phyloP scores from a whole-genome alignment of 2,329 filamentous ascomycete species.

The Neonectria punicea region DNA sequence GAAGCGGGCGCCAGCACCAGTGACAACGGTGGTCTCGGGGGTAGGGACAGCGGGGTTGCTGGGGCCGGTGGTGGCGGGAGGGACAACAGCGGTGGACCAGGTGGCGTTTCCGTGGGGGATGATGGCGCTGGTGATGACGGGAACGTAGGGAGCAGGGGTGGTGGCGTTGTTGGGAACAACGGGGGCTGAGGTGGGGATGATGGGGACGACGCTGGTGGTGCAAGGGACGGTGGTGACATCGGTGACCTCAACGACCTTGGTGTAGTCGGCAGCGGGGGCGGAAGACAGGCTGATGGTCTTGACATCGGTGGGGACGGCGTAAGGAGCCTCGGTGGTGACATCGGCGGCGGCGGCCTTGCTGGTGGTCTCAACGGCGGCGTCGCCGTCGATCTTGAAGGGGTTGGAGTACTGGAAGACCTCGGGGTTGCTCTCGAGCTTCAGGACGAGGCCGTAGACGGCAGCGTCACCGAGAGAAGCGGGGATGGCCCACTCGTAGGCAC shows the following conservation, averaged over 20 bases:
- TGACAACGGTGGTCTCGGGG: slow-evolving; percentile 17
- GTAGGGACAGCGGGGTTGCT: slow-evolving; percentile 18
- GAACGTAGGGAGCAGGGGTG: slow-evolving; percentile 16
- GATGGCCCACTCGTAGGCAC: slow-evolving; percentile 63
- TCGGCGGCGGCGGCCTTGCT: slow-evolving; percentile 33
- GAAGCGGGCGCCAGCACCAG: slow-evolving; percentile 44
- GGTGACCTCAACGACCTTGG: slow-evolving; percentile 37
- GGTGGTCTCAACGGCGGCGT: slow-evolving; percentile 32
- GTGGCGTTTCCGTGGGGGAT: slow-evolving; percentile 8
- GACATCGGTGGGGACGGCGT: slow-evolving; percentile 40
- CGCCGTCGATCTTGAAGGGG: slow-evolving; percentile 65
- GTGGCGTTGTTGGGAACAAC: background rate
- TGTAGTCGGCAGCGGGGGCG: slow-evolving; percentile 29
- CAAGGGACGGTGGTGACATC: slow-evolving; percentile 37
- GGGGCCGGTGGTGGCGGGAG: slow-evolving; percentile 39
- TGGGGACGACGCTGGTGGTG: slow-evolving; percentile 30
- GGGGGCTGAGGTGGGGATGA: slow-evolving; percentile 24
- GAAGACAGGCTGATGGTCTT: slow-evolving; percentile 46
- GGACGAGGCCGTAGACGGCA: slow-evolving; percentile 67
- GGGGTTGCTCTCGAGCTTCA: slow-evolving; percentile 60
- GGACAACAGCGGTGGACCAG: slow-evolving; percentile 37
- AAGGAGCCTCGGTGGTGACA: slow-evolving; percentile 35
- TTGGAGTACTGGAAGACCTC: slow-evolving; percentile 69
- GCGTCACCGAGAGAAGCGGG: slow-evolving; percentile 55
- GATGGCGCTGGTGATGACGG: slow-evolving; percentile 33